Percentiles rank a stretch among this genome's conserved stretches.
Evolutionary conservation across 2,329 filamentous ascomycete species (phyloP).

Genomic region (Penicillium sumatraense): DNA sequence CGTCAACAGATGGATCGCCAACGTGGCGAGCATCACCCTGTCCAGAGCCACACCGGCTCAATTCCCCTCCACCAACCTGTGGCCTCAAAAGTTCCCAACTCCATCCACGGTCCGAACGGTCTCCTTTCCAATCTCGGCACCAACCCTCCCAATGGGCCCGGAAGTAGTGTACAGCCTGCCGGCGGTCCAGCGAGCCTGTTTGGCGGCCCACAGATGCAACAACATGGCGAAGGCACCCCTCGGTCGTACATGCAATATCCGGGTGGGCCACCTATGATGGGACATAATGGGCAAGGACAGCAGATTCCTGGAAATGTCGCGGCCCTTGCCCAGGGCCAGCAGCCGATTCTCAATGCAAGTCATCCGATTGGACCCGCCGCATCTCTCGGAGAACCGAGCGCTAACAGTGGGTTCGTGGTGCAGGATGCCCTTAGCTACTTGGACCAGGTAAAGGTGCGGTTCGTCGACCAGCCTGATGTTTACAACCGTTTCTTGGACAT

Average conservation of each 20-base stretch:
- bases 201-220: conserved; percentile 63
- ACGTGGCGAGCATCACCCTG: conserved; percentile 63
- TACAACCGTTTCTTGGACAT: conserved; percentile 98
- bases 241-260: conserved; percentile 67
- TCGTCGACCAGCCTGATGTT: conserved; percentile 94
- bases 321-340: conserved; percentile 74
- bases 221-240: conserved; percentile 59
- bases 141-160: conserved; percentile 58
- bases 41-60: conserved; percentile 85
- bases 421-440: conserved; percentile 89
- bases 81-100: conserved; percentile 75
- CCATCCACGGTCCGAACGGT: conserved; percentile 91
- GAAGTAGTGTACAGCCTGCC: conserved; percentile 61
- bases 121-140: conserved; percentile 76
- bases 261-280: conserved; percentile 58
- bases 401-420: conserved; percentile 48
- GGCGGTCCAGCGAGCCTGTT: conserved; percentile 69
- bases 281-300: conserved; percentile 49
- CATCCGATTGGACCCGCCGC: conserved; percentile 12
- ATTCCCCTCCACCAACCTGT: conserved; percentile 95
- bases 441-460: conserved; percentile 98
- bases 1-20: conserved; percentile 62
- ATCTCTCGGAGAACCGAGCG: not conserved
- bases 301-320: conserved; percentile 57
- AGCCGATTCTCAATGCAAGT: conserved; percentile 75